These are phyloP conservation scores for Dipodascus geniculatus DNA, from an alignment of 805 yeast species.

Conservation along the genomic window DNA sequence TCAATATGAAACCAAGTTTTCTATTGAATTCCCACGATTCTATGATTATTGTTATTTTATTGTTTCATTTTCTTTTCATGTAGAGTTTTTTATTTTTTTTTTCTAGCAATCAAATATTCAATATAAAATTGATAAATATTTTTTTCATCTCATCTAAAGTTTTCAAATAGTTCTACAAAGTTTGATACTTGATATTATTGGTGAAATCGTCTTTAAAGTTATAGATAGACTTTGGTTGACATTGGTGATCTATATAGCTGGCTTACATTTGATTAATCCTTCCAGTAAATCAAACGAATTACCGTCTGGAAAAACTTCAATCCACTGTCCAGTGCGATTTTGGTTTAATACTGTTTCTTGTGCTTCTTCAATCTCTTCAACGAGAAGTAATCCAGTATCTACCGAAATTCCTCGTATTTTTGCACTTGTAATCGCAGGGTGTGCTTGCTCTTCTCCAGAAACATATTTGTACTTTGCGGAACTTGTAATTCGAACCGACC, in stretches of 20 bases:
- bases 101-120: too few relatives aligned
- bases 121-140: background rate
- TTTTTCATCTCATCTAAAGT: too few relatives aligned
- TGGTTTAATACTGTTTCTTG: background rate
- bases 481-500: constrained; percentile 37
- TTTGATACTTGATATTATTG: too few relatives aligned
- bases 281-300: constrained; percentile 92
- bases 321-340: constrained; percentile 33
- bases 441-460: background rate
- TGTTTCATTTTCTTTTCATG: too few relatives aligned
- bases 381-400: constrained; percentile 75
- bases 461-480: background rate
- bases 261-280: constrained; percentile 45
- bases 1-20: background rate
- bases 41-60: background rate
- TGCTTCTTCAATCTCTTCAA: constrained; percentile 44
- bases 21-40: background rate
- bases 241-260: background rate
- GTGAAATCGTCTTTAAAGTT: too few relatives aligned
- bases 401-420: constrained; percentile 67
- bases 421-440: constrained; percentile 43
- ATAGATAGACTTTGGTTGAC: too few relatives aligned
- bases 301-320: constrained; percentile 89
- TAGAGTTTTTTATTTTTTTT: constrained; percentile 5
- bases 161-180: too few relatives aligned